These are phyloP conservation scores for Candida silvicultrix DNA, from an alignment of 805 yeast genomes.

Conservation along the genomic window DNA sequence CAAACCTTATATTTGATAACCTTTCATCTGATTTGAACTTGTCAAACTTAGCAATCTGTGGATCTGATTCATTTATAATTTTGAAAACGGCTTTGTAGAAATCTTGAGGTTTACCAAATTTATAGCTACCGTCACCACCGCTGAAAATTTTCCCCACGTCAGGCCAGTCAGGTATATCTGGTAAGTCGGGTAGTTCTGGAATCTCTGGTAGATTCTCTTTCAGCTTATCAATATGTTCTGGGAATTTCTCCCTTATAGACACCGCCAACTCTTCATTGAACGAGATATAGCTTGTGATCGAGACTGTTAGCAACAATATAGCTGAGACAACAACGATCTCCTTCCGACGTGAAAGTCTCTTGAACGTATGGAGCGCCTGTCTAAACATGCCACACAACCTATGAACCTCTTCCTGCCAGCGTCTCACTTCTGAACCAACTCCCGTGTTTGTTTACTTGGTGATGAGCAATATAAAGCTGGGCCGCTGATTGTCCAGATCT, in stretches of 20 bases:
- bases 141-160: neutral
- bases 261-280: neutral
- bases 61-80: conserved; percentile 31
- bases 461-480: too few species aligned
- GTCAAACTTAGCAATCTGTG: conserved; percentile 31
- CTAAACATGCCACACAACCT: neutral
- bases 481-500: too few species aligned
- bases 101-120: conserved; percentile 15
- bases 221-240: neutral
- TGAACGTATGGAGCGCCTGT: neutral
- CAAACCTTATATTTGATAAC: conserved; percentile 15
- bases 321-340: neutral
- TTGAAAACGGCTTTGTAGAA: conserved; percentile 35
- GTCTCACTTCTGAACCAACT: too few species aligned
- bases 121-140: neutral
- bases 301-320: neutral
- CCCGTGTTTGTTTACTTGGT: neutral
- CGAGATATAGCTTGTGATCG: neutral
- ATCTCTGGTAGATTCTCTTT: neutral
- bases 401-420: too few species aligned
- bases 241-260: neutral
- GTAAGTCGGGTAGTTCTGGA: neutral
- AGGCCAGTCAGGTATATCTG: neutral
- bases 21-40: conserved; percentile 34
- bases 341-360: neutral